Evolutionary conservation across 345 rosid genomes (phyloP).

Genomic region (Euclidium syriacum): DNA sequence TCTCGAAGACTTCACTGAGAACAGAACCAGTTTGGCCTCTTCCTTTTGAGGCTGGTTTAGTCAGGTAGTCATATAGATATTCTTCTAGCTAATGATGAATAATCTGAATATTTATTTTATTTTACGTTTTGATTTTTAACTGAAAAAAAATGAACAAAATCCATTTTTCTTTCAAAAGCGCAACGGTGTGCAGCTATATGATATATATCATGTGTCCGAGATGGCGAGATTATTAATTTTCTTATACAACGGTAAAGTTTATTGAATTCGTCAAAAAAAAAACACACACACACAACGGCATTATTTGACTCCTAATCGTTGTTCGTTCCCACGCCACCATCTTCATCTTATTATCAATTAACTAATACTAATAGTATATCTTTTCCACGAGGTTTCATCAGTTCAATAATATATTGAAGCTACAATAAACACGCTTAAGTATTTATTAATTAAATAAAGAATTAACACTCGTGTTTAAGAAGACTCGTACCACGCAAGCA

Average conservation of each 20-base stretch:
- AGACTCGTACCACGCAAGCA: background rate
- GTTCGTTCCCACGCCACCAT: conserved; percentile 14
- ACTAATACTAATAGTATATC: too few relatives aligned
- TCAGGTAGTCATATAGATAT: too few relatives aligned
- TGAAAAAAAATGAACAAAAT: too few relatives aligned
- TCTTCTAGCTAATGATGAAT: too few relatives aligned
- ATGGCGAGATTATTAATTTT: background rate
- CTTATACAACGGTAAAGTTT: conserved; percentile 16
- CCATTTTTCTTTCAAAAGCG: too few relatives aligned
- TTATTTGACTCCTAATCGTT: conserved; percentile 19
- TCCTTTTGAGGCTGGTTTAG: too few relatives aligned
- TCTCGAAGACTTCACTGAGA: too few relatives aligned
- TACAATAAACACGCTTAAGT: background rate
- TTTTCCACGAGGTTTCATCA: too few relatives aligned
- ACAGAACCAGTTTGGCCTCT: too few relatives aligned
- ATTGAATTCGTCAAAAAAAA: conserved; percentile 14
- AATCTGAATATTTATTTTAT: too few relatives aligned
- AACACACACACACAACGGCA: conserved; percentile 24
- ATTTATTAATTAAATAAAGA: background rate
- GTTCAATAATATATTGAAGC: background rate
- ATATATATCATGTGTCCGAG: background rate
- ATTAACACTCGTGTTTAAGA: conserved; percentile 13
- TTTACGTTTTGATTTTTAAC: too few relatives aligned
- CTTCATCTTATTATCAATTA: background rate
- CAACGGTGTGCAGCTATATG: too few relatives aligned